Percentiles rank a stretch among this genome's conserved stretches.
phyloP scores from a whole-genome alignment of 106 monocot genomes.

The Dendrobium officinale region DNA sequence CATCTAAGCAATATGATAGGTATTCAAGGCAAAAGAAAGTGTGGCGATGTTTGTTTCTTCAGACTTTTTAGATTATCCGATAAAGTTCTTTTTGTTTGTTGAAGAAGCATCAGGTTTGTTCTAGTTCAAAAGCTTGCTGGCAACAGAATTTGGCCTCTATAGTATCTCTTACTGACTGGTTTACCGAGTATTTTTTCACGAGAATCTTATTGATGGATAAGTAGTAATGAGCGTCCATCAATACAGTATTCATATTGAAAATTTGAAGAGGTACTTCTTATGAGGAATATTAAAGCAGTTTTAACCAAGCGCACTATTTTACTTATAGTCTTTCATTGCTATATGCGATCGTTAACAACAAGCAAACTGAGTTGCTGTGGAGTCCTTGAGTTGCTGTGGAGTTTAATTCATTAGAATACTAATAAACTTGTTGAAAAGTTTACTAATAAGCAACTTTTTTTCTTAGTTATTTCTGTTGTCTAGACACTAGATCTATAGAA shows the following conservation, averaged over 20 bases:
- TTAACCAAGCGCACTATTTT: too few relatives aligned
- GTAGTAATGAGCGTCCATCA: background rate
- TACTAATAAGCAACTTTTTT: background rate
- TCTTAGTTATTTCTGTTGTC: background rate
- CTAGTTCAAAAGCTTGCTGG: background rate
- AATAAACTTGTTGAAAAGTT: background rate
- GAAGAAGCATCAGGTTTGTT: background rate
- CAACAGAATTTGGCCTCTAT: background rate
- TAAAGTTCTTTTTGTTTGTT: background rate
- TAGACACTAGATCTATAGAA: background rate
- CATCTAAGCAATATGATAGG: background rate
- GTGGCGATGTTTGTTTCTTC: background rate
- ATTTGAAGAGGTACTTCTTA: background rate
- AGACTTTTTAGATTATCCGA: too few relatives aligned
- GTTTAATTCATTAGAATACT: background rate
- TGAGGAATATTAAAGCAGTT: background rate
- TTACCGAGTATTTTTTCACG: background rate
- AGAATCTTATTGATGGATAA: background rate
- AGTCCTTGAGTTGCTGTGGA: background rate
- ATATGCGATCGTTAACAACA: background rate
- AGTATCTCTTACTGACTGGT: background rate
- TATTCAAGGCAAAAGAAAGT: background rate
- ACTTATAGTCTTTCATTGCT: background rate
- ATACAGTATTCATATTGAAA: background rate
- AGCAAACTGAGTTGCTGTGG: background rate